Percentiles rank a stretch among this genome's conserved stretches.
phyloP scores from a whole-genome alignment of 768 basidiomycete species.

The Pulveroboletus sp. region DNA sequence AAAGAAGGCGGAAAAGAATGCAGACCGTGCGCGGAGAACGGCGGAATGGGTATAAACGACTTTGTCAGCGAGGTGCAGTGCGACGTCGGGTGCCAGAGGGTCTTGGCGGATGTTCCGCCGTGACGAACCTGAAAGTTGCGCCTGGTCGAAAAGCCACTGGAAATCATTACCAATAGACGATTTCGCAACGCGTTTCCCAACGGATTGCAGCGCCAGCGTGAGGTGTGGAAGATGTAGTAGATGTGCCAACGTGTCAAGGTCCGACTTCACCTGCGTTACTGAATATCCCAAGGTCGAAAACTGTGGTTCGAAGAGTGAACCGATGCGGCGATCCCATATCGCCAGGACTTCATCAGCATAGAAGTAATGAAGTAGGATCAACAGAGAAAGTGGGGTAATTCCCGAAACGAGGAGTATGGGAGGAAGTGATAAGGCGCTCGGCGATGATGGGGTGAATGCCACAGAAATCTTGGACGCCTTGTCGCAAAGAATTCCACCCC shows the following conservation, averaged over 20 bases:
- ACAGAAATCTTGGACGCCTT: constrained; percentile 30
- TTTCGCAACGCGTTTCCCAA: constrained; percentile 51
- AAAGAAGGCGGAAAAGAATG: constrained; percentile 83
- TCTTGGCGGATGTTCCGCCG: constrained; percentile 10
- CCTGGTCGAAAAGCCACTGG: constrained; percentile 41
- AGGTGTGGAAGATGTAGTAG: constrained; percentile 58
- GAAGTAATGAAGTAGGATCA: constrained; percentile 80
- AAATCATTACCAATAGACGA: constrained; percentile 52
- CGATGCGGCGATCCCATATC: constrained; percentile 78
- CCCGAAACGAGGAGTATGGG: constrained; percentile 39
- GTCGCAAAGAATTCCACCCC: constrained; percentile 28
- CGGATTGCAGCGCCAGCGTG: constrained; percentile 49
- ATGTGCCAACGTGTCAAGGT: constrained; percentile 57
- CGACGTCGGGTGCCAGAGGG: constrained; percentile 58
- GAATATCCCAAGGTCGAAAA: constrained; percentile 41
- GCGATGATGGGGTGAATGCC: constrained; percentile 12
- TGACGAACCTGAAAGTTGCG: constrained; percentile 7
- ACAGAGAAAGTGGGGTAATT: constrained; percentile 59
- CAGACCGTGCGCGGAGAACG: constrained; percentile 77
- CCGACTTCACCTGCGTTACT: constrained; percentile 50
- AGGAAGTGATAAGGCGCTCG: not conserved
- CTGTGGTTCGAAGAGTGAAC: constrained; percentile 38
- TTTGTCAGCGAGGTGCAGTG: constrained; percentile 65
- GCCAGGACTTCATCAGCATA: constrained; percentile 83
- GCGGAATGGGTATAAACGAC: constrained; percentile 65